Conservation (phyloP, 805 yeast species). For the Hanseniaspora pseudoguilliermondii region DNA sequence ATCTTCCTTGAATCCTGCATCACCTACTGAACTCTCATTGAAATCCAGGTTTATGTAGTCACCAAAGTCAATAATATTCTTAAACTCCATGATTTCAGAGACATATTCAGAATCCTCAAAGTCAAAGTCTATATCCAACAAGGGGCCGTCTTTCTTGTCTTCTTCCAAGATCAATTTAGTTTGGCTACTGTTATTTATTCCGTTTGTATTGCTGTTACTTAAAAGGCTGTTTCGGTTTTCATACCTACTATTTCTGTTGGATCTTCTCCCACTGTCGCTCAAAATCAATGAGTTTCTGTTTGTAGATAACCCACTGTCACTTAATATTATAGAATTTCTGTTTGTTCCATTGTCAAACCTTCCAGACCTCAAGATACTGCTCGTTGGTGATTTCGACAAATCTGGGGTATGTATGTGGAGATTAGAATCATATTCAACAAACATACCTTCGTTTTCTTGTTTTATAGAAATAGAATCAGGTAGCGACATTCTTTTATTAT, state of each 20-base stretch:
- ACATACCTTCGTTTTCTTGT: conserved; percentile 38
- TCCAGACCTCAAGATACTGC: conserved; percentile 28
- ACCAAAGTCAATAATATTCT: conserved; percentile 36
- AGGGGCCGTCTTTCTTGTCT: neutral
- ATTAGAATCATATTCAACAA: conserved; percentile 28
- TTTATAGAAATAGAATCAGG: conserved; percentile 28
- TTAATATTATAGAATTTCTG: conserved; percentile 9
- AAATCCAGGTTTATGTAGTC: conserved; percentile 30
- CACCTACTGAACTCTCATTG: conserved; percentile 16
- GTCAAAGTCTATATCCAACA: conserved; percentile 8
- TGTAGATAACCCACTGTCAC: conserved; percentile 11
- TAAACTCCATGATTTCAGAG: conserved; percentile 34
- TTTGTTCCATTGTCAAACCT: conserved; percentile 18
- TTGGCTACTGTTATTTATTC: neutral
- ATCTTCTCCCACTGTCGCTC: conserved; percentile 10
- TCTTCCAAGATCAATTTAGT: neutral
- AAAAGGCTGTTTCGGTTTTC: conserved; percentile 1
- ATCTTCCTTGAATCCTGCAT: neutral
- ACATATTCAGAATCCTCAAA: conserved; percentile 27
- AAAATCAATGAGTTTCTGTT: conserved; percentile 10
- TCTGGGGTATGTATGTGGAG: conserved; percentile 27
- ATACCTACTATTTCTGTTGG: conserved; percentile 12
- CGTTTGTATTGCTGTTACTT: conserved; percentile 4
- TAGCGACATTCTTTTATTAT: conserved; percentile 14
- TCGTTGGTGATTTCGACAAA: conserved; percentile 28